Evolutionary conservation across 2,329 filamentous ascomycete genomes (phyloP).

Genomic region (Hypoxylon sp.): DNA sequence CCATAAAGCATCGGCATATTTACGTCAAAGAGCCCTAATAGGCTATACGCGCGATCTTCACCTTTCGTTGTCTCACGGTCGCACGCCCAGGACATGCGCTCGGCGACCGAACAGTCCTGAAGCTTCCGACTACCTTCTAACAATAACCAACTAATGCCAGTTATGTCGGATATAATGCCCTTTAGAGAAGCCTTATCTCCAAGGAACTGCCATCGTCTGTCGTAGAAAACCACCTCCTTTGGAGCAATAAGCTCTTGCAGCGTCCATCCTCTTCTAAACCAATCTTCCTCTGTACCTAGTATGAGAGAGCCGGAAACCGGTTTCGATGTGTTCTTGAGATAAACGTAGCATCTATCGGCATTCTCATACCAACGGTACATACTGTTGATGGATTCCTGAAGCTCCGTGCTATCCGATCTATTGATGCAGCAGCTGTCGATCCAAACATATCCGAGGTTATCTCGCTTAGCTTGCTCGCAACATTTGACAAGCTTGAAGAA

Average conservation of each 20-base stretch:
- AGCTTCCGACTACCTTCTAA: neutral
- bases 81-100: conserved; percentile 23
- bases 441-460: conserved; percentile 18
- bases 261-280: conserved; percentile 25
- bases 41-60: conserved; percentile 18
- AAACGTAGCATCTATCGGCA: conserved; percentile 16
- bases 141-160: neutral
- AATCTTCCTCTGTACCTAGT: conserved; percentile 5
- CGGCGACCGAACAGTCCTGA: neutral
- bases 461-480: conserved; percentile 10
- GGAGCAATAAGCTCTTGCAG: conserved; percentile 22
- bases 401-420: conserved; percentile 11
- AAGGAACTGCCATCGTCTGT: neutral
- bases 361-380: conserved; percentile 26
- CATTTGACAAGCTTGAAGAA: conserved; percentile 2
- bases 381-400: conserved; percentile 27
- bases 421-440: conserved; percentile 24
- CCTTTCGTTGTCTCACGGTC: conserved; percentile 15
- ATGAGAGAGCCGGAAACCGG: neutral
- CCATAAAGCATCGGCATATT: conserved; percentile 29
- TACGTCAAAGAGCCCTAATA: conserved; percentile 24
- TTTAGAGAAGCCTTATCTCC: neutral
- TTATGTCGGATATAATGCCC: neutral
- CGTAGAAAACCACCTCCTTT: conserved; percentile 1
- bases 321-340: conserved; percentile 10